Evolutionary conservation across 2,329 filamentous ascomycete species (phyloP).

Genomic region (Talaromyces islandicus): DNA sequence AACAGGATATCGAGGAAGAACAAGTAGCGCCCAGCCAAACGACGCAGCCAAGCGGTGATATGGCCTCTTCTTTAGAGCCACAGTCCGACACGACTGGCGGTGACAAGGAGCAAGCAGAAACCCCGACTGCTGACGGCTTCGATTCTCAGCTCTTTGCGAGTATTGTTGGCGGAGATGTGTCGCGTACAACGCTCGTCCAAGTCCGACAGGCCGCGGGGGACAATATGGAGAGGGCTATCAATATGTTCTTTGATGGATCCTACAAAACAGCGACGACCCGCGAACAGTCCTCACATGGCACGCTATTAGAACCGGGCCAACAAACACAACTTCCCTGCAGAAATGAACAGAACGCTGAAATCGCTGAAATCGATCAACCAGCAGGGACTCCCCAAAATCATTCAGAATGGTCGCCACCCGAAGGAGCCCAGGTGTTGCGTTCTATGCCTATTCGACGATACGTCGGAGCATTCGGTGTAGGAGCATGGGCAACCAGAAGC

Average conservation of each 20-base stretch:
- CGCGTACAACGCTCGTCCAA: constrained; percentile 38
- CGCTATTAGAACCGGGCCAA: background rate
- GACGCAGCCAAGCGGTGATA: background rate
- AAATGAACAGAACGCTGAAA: background rate
- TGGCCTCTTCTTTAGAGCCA: background rate
- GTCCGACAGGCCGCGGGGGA: constrained; percentile 46
- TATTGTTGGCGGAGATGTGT: constrained; percentile 51
- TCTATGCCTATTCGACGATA: constrained; percentile 58
- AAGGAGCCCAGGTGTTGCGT: constrained; percentile 12
- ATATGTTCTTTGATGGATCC: constrained; percentile 60
- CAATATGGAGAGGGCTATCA: constrained; percentile 56
- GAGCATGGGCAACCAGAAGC: constrained; percentile 86
- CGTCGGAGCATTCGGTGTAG: constrained; percentile 84
- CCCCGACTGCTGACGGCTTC: constrained; percentile 35
- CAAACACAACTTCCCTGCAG: background rate
- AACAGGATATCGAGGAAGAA: background rate
- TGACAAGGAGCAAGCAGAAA: background rate
- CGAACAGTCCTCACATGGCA: background rate
- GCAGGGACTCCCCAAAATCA: background rate
- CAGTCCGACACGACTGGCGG: background rate
- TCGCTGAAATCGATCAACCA: background rate
- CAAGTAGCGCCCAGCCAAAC: background rate
- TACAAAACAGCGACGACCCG: constrained; percentile 40
- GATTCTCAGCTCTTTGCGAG: constrained; percentile 50
- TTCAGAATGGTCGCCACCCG: constrained; percentile 2